Evolutionary conservation across 208 protist species (phyloP), one percentile per base, ranked within the genome.

Genomic region (Trypanosoma melophagium): DNA sequence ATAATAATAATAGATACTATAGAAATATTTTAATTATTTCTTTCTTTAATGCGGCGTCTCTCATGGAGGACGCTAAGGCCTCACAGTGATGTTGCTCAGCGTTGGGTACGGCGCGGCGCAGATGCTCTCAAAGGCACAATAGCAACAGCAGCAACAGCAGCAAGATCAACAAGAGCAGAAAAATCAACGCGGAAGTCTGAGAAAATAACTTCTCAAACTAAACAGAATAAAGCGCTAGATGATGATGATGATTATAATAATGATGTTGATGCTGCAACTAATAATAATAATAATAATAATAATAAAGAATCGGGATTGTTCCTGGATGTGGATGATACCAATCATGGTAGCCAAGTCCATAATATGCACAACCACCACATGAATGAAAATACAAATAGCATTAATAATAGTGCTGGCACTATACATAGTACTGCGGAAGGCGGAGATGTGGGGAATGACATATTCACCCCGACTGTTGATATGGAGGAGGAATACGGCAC

Each of bases 391-490:
- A 21, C 31, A 35, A 53, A 62, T 13, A n/a, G 40, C 19, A 31
- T 17, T 54, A 45, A 22, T 52, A 52, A 41, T 44, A 52, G 54
- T 50, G 38, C 53, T 10, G 50, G 14, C 53, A 63, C 21, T 19
- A 25, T 40, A 16, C 53, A 64, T 49, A 54, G 71, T 16, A 49
- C 28, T 69, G 77, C 69, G 17, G 71, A 60, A 35, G 62, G 71
- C 45, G 62, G 74, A 61, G 74, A 75, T 13, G 17, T 54, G 5
- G 40, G 19, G 5, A 52, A 71, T 22, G 70, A 59, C 14, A 51
- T 76, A 9, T 74, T 83, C 25, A 70, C 72, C 16, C 67, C 76
- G 45, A 74, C 60, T 12, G 53, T 76, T 9, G 66, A 69, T 31
- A 60, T 65, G 51, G 70, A 68, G 22, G 69, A 71, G 21, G 41